Evolutionary conservation across 768 basidiomycete species (phyloP).

Genomic region (Butyriboletus loyo): DNA sequence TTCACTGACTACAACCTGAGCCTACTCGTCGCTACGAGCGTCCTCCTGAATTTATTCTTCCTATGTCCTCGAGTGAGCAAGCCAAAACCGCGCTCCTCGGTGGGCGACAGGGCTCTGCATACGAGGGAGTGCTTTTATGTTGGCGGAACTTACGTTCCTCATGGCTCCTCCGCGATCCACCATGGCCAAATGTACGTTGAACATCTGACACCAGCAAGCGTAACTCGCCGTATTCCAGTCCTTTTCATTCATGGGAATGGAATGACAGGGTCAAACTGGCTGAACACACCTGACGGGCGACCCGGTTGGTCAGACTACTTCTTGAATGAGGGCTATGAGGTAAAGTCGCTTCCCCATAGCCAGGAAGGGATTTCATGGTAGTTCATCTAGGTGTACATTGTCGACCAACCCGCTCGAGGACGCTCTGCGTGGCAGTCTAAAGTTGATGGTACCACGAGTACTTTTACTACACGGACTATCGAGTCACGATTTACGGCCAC

Average conservation of each 20-base stretch:
- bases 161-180: constrained; percentile 36
- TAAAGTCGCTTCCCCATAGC: constrained; percentile 12
- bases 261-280: constrained; percentile 51
- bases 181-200: constrained; percentile 53
- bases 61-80: constrained; percentile 5
- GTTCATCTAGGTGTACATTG: constrained; percentile 37
- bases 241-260: constrained; percentile 50
- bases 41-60: constrained; percentile 19
- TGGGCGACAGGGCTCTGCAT: constrained; percentile 36
- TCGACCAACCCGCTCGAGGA: constrained; percentile 46
- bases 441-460: constrained; percentile 36
- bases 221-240: constrained; percentile 39
- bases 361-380: neutral
- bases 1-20: neutral
- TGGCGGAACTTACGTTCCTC: constrained; percentile 39
- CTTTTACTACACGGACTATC: constrained; percentile 29
- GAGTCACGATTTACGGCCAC: constrained; percentile 47
- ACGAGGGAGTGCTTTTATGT: constrained; percentile 48
- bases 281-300: constrained; percentile 54
- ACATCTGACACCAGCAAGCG: constrained; percentile 40
- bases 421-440: constrained; percentile 43
- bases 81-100: neutral
- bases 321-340: constrained; percentile 48
- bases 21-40: constrained; percentile 9
- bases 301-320: constrained; percentile 59